Evolutionary conservation across 305 asterid genomes (phyloP).

Genomic region (Salvia sclarea): DNA sequence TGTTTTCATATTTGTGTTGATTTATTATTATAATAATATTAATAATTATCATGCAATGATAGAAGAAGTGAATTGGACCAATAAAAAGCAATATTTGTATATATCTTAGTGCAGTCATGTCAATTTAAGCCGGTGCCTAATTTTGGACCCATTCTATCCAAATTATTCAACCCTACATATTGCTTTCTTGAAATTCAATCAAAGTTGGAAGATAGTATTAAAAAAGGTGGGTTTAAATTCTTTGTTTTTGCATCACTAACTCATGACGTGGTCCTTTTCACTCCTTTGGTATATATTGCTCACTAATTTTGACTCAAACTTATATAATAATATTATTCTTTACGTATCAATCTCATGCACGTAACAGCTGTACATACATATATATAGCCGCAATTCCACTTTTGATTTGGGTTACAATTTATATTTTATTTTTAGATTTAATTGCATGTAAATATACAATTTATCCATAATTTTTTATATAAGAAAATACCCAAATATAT

Average conservation of each 20-base stretch:
- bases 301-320: conserved; percentile 26
- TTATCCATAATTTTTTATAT: too few species aligned
- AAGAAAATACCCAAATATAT: too few species aligned
- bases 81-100: too few species aligned
- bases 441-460: too few species aligned
- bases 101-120: conserved; percentile 36
- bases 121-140: conserved; percentile 65
- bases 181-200: conserved; percentile 30
- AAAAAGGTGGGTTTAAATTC: conserved; percentile 3
- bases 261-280: conserved; percentile 33
- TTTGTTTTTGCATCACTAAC: conserved; percentile 9
- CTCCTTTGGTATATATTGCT: conserved; percentile 16
- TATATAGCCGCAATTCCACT: background rate
- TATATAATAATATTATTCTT: background rate
- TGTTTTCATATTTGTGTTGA: too few species aligned
- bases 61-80: too few species aligned
- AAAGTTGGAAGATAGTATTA: conserved; percentile 11
- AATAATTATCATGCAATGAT: background rate
- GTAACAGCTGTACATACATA: conserved; percentile 17
- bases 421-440: too few species aligned
- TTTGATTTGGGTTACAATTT: too few species aligned
- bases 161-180: conserved; percentile 30
- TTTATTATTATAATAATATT: too few species aligned
- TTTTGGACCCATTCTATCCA: conserved; percentile 39
- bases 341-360: conserved; percentile 31